Evolutionary conservation across 495 filamentous ascomycete genomes (phyloP).

Genomic region (Lophiotrema nucula): DNA sequence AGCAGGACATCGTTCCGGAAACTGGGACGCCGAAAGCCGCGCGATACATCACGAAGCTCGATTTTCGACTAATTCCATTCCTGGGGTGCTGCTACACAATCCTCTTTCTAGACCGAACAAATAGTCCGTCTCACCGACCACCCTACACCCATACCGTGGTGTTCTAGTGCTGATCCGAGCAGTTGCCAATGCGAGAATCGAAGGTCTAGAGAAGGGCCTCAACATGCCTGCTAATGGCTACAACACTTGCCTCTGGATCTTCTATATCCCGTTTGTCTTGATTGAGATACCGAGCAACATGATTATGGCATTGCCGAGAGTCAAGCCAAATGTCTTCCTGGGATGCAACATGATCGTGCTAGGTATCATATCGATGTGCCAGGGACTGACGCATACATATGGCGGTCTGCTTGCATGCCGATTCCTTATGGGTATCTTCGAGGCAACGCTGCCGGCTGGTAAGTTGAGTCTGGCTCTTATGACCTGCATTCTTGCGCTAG

Average conservation of each 20-base stretch:
- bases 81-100: constrained; percentile 27
- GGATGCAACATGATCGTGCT: constrained; percentile 28
- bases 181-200: constrained; percentile 35
- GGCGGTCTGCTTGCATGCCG: constrained; percentile 23
- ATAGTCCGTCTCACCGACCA: constrained; percentile 13
- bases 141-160: no score
- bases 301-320: constrained; percentile 27
- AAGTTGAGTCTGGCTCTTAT: background rate
- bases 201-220: constrained; percentile 27
- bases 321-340: constrained; percentile 28
- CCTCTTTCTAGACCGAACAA: constrained; percentile 30
- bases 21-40: background rate
- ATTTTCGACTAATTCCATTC: constrained; percentile 24
- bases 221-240: constrained; percentile 27
- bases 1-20: background rate
- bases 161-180: background rate
- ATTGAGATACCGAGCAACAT: constrained; percentile 32
- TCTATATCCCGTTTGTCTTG: constrained; percentile 32
- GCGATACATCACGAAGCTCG: constrained; percentile 24
- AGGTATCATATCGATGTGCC: constrained; percentile 28
- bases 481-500: no score
- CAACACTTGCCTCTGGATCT: constrained; percentile 28
- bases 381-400: constrained; percentile 23
- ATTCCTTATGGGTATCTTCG: constrained; percentile 35
- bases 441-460: constrained; percentile 32